Percentiles rank a stretch among this genome's conserved stretches.
These are phyloP conservation scores for Penicillium sp. DNA, from an alignment of 2,329 filamentous ascomycete species.

Conservation along the genomic window DNA sequence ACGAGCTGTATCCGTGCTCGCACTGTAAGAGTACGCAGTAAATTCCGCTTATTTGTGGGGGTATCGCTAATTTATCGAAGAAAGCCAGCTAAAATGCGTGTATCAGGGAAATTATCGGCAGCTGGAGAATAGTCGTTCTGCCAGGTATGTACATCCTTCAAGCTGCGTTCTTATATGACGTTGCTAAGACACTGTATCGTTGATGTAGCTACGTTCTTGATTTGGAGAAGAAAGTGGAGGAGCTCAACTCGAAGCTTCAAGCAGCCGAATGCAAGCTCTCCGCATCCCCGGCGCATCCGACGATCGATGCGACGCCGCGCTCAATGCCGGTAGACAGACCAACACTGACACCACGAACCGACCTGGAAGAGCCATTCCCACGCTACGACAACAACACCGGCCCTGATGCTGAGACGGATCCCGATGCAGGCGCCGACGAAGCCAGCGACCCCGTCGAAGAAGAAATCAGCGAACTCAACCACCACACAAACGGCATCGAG, in stretches of 20 bases:
- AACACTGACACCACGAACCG: constrained; percentile 23
- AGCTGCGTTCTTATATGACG: background rate
- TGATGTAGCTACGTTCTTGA: constrained; percentile 38
- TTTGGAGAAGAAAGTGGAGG: constrained; percentile 41
- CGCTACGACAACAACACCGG: background rate
- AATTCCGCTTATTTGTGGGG: background rate
- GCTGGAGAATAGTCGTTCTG: constrained; percentile 35
- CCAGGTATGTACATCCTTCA: constrained; percentile 27
- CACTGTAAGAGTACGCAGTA: constrained; percentile 48
- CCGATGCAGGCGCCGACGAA: constrained; percentile 26
- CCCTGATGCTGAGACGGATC: background rate
- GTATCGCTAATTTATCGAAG: constrained; percentile 25
- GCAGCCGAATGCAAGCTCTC: constrained; percentile 28
- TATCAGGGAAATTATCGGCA: constrained; percentile 42
- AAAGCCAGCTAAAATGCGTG: constrained; percentile 39
- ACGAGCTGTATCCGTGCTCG: constrained; percentile 51
- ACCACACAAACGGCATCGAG: constrained; percentile 53
- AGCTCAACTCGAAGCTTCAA: constrained; percentile 34
- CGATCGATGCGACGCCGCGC: constrained; percentile 29
- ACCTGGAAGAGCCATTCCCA: background rate
- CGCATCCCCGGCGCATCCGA: constrained; percentile 15
- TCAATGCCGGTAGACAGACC: constrained; percentile 25
- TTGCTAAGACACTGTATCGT: background rate
- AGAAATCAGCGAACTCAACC: constrained; percentile 52
- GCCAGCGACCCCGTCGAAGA: constrained; percentile 36